Conservation (phyloP, 2,329 filamentous ascomycete genomes). For the Aureobasidium lini region DNA sequence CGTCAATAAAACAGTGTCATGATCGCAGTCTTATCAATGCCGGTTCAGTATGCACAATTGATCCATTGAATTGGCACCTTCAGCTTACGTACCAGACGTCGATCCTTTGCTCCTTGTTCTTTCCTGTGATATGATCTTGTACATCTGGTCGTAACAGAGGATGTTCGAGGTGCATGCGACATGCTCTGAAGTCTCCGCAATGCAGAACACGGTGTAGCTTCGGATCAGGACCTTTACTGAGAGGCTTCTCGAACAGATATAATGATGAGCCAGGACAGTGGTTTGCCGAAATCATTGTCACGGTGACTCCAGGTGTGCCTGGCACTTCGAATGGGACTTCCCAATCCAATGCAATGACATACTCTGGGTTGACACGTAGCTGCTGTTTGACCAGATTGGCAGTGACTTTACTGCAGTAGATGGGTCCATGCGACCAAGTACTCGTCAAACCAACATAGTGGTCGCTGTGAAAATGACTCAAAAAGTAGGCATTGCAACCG, state of each 20-base stretch:
- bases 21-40: no score
- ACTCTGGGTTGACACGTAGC: slow-evolving; percentile 76
- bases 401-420: slow-evolving; percentile 92
- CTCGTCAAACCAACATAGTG: slow-evolving; percentile 89
- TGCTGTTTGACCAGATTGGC: slow-evolving; percentile 83
- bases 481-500: slow-evolving; percentile 88
- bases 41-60: no score
- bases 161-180: slow-evolving; percentile 74
- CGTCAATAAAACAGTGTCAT: no score
- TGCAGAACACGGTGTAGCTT: slow-evolving; percentile 76
- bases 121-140: slow-evolving; percentile 62
- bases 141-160: slow-evolving; percentile 71
- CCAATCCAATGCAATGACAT: slow-evolving; percentile 78
- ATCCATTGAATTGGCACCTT: no score
- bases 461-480: slow-evolving; percentile 97
- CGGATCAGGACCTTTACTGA: slow-evolving; percentile 52
- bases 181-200: slow-evolving; percentile 93
- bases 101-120: slow-evolving; percentile 72
- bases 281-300: slow-evolving; percentile 94
- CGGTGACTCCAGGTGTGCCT: slow-evolving; percentile 70
- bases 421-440: slow-evolving; percentile 86
- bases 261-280: slow-evolving; percentile 93
- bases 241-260: slow-evolving; percentile 79
- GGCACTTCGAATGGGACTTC: slow-evolving; percentile 73
- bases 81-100: no score